Evolutionary conservation across 306 rosid species (phyloP).

Genomic region (Carpinus fangiana): DNA sequence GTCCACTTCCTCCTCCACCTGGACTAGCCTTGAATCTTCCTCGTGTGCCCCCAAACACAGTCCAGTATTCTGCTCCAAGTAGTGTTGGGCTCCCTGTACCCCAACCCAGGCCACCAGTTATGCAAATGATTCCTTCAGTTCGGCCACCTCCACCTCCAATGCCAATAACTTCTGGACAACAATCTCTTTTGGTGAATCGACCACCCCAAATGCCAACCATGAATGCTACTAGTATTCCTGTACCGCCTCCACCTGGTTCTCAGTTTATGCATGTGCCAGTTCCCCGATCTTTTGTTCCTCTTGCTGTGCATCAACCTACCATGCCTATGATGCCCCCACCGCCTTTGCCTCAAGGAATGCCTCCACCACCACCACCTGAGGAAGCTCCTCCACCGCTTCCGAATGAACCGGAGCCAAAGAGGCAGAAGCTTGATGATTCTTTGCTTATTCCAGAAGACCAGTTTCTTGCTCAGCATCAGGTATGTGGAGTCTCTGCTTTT

Average conservation of each 20-base stretch:
- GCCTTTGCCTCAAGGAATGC: slow-evolving; percentile 80
- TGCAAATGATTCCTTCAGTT: slow-evolving; percentile 60
- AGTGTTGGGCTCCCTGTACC: slow-evolving; percentile 59
- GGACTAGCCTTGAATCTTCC: slow-evolving; percentile 94
- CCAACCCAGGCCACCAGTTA: slow-evolving; percentile 62
- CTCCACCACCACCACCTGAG: slow-evolving; percentile 90
- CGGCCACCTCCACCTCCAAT: slow-evolving; percentile 70
- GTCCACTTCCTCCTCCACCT: slow-evolving; percentile 93
- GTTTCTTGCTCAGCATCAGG: slow-evolving; percentile 86
- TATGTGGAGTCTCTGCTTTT: slow-evolving; percentile 31
- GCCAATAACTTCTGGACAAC: slow-evolving; percentile 68
- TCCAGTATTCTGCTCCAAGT: slow-evolving; percentile 62
- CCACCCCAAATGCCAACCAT: slow-evolving; percentile 63
- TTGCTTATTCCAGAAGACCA: slow-evolving; percentile 86
- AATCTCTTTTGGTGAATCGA: slow-evolving; percentile 50
- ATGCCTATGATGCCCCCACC: slow-evolving; percentile 89
- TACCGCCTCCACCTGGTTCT: slow-evolving; percentile 95
- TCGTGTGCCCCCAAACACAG: slow-evolving; percentile 50
- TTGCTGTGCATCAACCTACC: slow-evolving; percentile 51
- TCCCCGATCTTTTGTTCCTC: slow-evolving; percentile 61
- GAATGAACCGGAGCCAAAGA: slow-evolving; percentile 94
- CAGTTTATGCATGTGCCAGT: slow-evolving; percentile 61
- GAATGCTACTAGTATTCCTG: slow-evolving; percentile 54
- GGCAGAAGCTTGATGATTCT: slow-evolving; percentile 83
- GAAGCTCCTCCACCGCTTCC: slow-evolving; percentile 98